Evolutionary conservation across 2,329 filamentous ascomycete genomes (phyloP).

Genomic region (Coniochaeta hoffmannii): DNA sequence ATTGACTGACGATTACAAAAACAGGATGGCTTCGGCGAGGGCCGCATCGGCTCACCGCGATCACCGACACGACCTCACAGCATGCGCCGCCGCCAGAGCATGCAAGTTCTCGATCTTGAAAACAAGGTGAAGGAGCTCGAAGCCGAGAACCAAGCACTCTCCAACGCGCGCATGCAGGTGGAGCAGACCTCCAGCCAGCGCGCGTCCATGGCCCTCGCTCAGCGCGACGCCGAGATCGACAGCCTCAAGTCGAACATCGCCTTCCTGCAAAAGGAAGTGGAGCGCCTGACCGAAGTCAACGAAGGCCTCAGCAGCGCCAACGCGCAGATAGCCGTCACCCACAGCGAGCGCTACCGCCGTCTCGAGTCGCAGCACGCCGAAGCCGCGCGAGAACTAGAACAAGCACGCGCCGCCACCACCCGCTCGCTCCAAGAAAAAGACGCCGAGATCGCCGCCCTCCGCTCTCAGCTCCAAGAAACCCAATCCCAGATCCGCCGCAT

Average conservation of each 20-base stretch:
- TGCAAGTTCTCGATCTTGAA: conserved; percentile 93
- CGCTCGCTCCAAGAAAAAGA: conserved; percentile 76
- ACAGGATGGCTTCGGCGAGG: conserved; percentile 90
- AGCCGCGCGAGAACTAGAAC: conserved; percentile 61
- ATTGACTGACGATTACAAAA: conserved; percentile 11
- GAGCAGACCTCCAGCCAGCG: conserved; percentile 60
- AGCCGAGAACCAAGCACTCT: conserved; percentile 74
- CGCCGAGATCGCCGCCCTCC: conserved; percentile 70
- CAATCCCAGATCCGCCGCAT: conserved; percentile 52
- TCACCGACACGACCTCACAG: conserved; percentile 92
- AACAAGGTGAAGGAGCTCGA: conserved; percentile 74
- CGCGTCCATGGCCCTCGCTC: conserved; percentile 63
- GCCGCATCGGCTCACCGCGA: conserved; percentile 74
- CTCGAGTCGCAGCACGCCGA: conserved; percentile 62
- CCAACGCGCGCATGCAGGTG: conserved; percentile 62
- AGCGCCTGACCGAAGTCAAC: conserved; percentile 75
- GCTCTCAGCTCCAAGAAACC: conserved; percentile 68
- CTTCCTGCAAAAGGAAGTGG: conserved; percentile 75
- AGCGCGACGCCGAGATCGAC: conserved; percentile 83
- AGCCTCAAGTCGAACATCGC: conserved; percentile 71
- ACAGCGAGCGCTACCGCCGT: conserved; percentile 61
- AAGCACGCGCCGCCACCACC: conserved; percentile 55
- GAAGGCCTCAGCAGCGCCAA: conserved; percentile 72
- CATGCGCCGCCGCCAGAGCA: conserved; percentile 94
- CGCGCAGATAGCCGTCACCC: conserved; percentile 65